These are phyloP conservation scores for Neofusicoccum laricinum DNA, from an alignment of 2,329 filamentous ascomycete species.

Conservation along the genomic window DNA sequence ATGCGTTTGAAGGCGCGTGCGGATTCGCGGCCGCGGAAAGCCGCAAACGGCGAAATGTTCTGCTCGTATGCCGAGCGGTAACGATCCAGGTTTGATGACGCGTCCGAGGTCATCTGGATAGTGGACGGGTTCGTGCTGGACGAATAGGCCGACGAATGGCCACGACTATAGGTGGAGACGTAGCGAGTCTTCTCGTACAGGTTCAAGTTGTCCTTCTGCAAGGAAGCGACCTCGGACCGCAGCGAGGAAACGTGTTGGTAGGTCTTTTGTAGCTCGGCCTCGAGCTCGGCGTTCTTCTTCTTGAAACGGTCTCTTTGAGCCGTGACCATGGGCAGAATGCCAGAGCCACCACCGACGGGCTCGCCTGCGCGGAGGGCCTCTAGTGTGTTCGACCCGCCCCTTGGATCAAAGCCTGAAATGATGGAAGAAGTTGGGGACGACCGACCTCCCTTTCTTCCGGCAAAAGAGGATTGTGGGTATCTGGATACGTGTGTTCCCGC, in stretches of 20 bases:
- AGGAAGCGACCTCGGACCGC: slow-evolving; percentile 81
- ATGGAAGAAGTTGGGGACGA: slow-evolving; percentile 95
- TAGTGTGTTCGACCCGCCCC: slow-evolving; percentile 31
- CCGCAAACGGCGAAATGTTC: slow-evolving; percentile 92
- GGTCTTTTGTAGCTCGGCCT: slow-evolving; percentile 81
- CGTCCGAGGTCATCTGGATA: slow-evolving; percentile 58
- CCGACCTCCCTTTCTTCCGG: slow-evolving; percentile 60
- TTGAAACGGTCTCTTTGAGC: slow-evolving; percentile 98
- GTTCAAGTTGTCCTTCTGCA: slow-evolving; percentile 94
- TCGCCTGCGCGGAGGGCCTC: slow-evolving; percentile 63
- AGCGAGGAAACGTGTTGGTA: slow-evolving; percentile 81
- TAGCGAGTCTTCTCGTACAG: slow-evolving; percentile 98
- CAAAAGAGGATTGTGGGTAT: slow-evolving; percentile 63
- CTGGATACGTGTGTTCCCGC: slow-evolving; percentile 86
- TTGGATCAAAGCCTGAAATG: slow-evolving; percentile 83
- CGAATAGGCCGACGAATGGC: slow-evolving; percentile 53
- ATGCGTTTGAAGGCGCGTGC: slow-evolving; percentile 88
- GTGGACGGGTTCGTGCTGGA: slow-evolving; percentile 74
- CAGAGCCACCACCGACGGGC: slow-evolving; percentile 70
- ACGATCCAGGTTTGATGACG: slow-evolving; percentile 67
- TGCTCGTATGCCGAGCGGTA: slow-evolving; percentile 93
- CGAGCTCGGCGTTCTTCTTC: slow-evolving; percentile 87
- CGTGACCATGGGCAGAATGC: slow-evolving; percentile 96
- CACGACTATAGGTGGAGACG: slow-evolving; percentile 85
- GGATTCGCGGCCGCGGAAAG: slow-evolving; percentile 90